phyloP scores from a whole-genome alignment of 192 early-diverging fungal genomes.

The Linnemannia hyalina region DNA sequence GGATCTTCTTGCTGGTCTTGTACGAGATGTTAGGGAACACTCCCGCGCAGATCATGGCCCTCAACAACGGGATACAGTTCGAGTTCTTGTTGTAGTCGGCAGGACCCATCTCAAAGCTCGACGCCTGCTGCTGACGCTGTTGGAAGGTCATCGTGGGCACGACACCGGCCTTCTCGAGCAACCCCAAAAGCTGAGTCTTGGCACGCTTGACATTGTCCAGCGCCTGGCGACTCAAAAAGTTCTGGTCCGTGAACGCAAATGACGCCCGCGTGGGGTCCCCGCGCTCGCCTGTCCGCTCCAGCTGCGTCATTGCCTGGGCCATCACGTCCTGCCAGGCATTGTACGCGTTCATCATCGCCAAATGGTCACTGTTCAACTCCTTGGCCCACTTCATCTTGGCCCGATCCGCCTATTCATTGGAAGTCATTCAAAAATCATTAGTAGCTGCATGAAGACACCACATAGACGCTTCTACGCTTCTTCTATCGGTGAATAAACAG shows the following conservation, averaged over 20 bases:
- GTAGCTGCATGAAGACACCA: neutral
- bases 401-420: conserved; percentile 44
- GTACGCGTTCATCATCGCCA: conserved; percentile 63
- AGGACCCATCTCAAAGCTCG: conserved; percentile 53
- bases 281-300: conserved; percentile 45
- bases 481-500: too few species aligned
- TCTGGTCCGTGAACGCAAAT: conserved; percentile 59
- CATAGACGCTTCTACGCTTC: too few species aligned
- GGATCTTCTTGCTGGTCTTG: conserved; percentile 57
- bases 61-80: conserved; percentile 71
- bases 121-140: conserved; percentile 32
- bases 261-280: conserved; percentile 42
- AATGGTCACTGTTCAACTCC: conserved; percentile 59
- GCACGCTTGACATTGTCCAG: conserved; percentile 59
- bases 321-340: conserved; percentile 58
- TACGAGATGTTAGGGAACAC: conserved; percentile 80
- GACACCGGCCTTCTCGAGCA: conserved; percentile 59
- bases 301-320: conserved; percentile 13
- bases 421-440: neutral
- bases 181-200: conserved; percentile 57
- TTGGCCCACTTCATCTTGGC: conserved; percentile 59
- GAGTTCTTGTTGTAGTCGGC: conserved; percentile 70
- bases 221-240: conserved; percentile 57
- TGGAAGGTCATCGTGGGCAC: conserved; percentile 54
- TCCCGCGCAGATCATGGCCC: conserved; percentile 84